Percentiles rank a stretch among this genome's conserved stretches.
Conservation (phyloP, 306 rosid genomes). For the Corylus avellana region DNA sequence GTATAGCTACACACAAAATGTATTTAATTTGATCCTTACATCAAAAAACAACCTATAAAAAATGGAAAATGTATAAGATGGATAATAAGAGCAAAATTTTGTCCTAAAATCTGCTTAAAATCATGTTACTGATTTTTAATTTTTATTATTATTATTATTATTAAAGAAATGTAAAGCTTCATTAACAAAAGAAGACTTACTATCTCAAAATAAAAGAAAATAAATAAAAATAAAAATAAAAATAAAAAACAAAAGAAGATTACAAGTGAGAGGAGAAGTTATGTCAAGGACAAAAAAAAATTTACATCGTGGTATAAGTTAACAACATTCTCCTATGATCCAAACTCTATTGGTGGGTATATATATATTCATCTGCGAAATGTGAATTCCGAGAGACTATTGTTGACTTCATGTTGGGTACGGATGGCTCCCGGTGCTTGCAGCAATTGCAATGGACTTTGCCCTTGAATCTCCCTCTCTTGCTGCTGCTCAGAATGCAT, state of each 20-base stretch:
- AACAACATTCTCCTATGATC: background rate
- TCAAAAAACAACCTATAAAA: background rate
- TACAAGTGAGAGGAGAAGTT: no score
- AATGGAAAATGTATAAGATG: background rate
- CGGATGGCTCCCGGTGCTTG: background rate
- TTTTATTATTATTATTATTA: no score
- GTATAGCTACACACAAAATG: background rate
- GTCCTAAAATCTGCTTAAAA: background rate
- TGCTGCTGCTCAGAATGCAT: background rate
- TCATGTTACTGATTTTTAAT: no score
- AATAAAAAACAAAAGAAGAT: no score
- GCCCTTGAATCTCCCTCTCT: slow-evolving; percentile 25
- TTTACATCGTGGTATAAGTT: background rate
- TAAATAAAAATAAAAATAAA: no score
- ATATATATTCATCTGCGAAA: slow-evolving; percentile 33
- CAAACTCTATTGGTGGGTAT: background rate
- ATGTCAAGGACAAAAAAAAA: slow-evolving; percentile 7
- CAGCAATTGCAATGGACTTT: slow-evolving; percentile 28
- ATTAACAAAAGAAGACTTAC: no score
- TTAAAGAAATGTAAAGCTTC: no score
- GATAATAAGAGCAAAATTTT: background rate
- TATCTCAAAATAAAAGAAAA: no score
- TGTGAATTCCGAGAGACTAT: slow-evolving; percentile 37
- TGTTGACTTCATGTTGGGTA: slow-evolving; percentile 37
- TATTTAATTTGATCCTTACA: background rate